Conservation (phyloP, 257 asterid genomes). For the Plantago major region DNA sequence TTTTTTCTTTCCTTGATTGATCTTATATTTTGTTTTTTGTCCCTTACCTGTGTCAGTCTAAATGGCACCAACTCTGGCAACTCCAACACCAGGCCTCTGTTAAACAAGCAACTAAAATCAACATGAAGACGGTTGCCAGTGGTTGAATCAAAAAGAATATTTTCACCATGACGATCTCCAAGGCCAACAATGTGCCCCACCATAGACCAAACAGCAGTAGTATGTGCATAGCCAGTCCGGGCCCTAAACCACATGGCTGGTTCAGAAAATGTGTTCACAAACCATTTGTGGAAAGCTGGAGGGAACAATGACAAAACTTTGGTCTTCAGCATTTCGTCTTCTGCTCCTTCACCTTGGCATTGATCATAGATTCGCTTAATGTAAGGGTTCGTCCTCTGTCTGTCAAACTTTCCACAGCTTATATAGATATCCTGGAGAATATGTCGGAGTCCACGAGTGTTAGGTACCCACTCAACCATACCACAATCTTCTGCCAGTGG, state of each 20-base stretch:
- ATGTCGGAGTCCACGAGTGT: constrained; percentile 90
- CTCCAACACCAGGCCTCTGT: constrained; percentile 93
- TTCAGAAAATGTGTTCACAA: constrained; percentile 84
- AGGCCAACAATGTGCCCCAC: constrained; percentile 99
- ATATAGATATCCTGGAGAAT: constrained; percentile 90
- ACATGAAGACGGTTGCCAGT: constrained; percentile 98
- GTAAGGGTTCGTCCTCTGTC: constrained; percentile 85
- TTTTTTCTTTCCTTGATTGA: not conserved
- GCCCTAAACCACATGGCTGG: constrained; percentile 99
- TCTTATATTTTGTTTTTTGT: constrained; percentile 15
- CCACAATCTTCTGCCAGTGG: constrained; percentile 99
- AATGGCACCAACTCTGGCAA: constrained; percentile 98
- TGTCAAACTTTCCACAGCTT: constrained; percentile 88
- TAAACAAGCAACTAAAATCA: constrained; percentile 97
- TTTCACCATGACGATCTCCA: constrained; percentile 98
- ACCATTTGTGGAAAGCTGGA: constrained; percentile 95
- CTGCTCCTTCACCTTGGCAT: constrained; percentile 72
- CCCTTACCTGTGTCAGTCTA: constrained; percentile 89
- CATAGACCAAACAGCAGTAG: constrained; percentile 99
- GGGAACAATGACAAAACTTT: constrained; percentile 90
- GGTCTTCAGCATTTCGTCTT: constrained; percentile 82
- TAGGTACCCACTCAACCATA: constrained; percentile 99
- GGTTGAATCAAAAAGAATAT: constrained; percentile 92
- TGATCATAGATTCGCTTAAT: constrained; percentile 92
- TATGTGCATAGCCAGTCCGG: constrained; percentile 85